Evolutionary conservation across 495 filamentous ascomycete species (phyloP), one percentile per base, ranked within the genome.

Genomic region (Penicillium steckii): DNA sequence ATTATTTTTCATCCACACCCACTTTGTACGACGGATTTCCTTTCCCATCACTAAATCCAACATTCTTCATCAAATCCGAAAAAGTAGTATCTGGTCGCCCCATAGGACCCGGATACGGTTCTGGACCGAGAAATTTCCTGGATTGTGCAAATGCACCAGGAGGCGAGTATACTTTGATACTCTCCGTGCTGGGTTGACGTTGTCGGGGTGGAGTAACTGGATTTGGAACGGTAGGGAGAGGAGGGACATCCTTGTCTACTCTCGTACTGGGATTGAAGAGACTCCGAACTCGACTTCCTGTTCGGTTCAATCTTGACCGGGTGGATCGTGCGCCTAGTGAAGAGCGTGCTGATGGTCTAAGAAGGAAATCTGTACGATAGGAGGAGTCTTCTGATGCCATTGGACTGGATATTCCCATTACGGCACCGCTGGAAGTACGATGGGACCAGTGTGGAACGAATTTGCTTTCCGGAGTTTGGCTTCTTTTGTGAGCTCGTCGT

Each of bases 131-230:
- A 13, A 65, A 61, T 13, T 52, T 57, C 0, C 61, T 60, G n/a
- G 53, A 63, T 48, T 66, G 57, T 17, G 58, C 46, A 35, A 75
- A 67, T 25, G 64, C 68, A 6, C 70, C 72, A 8, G 81, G 81
- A 47, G 88, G 86, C 4, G 85, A 82, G 66, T 86, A 90, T 12
- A 91, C 77, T 55, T 83, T 81, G 60, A 90, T 89, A 66, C 80
- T 85, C 64, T 86, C 82, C 26, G 70, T 79, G 57, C 84, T 87
- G 1, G 76, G 73, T 60, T 83, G 75, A 2, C 80, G 71, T 35
- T 74, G 63, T n/a, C 54, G 48, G 3, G 71, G 65, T 0, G 70
- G 66, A 21, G 73, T 67, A 30, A 69, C 38, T 1, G 70, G 69
- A 37, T 59, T 17, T 40, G 64, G 54, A 18, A 52, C 21, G 3